These are phyloP conservation scores for Sinapis alba DNA, from an alignment of 441 rosid genomes.

Conservation along the genomic window DNA sequence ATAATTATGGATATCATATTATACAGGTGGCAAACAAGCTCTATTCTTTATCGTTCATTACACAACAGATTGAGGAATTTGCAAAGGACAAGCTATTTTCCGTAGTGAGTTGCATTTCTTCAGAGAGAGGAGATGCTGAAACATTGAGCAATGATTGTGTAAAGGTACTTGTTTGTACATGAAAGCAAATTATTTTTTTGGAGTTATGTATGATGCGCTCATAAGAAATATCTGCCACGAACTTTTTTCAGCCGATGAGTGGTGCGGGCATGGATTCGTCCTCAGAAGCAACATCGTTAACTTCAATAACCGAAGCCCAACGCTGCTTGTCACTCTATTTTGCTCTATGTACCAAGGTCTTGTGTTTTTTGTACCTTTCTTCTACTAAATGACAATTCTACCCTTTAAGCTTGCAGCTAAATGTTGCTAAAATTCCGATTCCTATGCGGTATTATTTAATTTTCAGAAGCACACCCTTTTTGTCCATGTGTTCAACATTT, in stretches of 20 bases:
- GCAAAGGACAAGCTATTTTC: conserved; percentile 75
- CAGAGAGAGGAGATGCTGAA: conserved; percentile 54
- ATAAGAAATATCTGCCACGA: conserved; percentile 13
- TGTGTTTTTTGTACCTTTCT: conserved; percentile 23
- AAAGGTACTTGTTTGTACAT: conserved; percentile 55
- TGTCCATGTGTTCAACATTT: conserved; percentile 73
- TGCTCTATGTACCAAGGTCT: conserved; percentile 99
- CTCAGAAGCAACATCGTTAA: conserved; percentile 52
- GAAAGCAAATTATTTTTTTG: background rate
- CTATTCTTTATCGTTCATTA: conserved; percentile 72
- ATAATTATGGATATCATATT: conserved; percentile 36
- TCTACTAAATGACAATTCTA: conserved; percentile 29
- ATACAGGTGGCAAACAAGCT: conserved; percentile 96
- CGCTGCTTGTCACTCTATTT: conserved; percentile 92
- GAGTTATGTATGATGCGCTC: conserved; percentile 20
- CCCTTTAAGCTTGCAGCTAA: conserved; percentile 24
- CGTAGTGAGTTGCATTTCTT: conserved; percentile 47
- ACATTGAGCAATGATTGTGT: conserved; percentile 47
- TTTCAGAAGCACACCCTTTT: conserved; percentile 95
- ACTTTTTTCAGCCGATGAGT: conserved; percentile 37
- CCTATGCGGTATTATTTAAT: conserved; percentile 34
- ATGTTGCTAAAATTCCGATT: conserved; percentile 18
- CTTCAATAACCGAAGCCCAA: conserved; percentile 75
- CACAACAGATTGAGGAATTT: conserved; percentile 91
- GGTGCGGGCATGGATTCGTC: conserved; percentile 48